phyloP scores from a whole-genome alignment of 202 grass and related monocot species.

The Miscanthus sacchariflorus region DNA sequence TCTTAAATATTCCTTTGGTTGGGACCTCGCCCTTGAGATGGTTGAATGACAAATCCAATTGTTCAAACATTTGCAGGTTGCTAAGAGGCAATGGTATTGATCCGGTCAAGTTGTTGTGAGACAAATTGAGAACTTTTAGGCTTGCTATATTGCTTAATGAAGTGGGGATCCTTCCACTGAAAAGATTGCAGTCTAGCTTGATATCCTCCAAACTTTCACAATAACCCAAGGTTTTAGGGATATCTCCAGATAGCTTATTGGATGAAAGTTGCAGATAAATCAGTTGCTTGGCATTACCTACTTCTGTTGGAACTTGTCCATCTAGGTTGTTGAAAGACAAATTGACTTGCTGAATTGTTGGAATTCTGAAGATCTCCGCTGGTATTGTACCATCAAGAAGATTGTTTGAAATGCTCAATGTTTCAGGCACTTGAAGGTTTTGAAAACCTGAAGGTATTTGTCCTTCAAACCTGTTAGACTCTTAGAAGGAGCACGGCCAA shows the following conservation, averaged over 20 bases:
- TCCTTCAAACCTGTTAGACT: neutral
- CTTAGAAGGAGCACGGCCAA: neutral
- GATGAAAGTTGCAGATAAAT: conserved; percentile 2
- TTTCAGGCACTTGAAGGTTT: neutral
- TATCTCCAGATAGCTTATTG: neutral
- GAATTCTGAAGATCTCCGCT: neutral
- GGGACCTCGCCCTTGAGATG: too few species aligned
- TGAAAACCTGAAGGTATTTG: neutral
- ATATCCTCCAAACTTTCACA: neutral
- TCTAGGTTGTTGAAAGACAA: conserved; percentile 33
- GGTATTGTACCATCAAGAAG: neutral
- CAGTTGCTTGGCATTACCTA: conserved; percentile 26
- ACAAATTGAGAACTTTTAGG: neutral
- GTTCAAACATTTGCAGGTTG: too few species aligned
- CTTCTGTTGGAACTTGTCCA: neutral
- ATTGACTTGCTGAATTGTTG: neutral
- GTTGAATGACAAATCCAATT: too few species aligned
- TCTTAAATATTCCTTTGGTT: too few species aligned
- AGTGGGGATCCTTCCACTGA: conserved; percentile 14
- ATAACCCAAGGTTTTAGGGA: neutral
- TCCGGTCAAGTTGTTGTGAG: neutral
- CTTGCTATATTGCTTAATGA: neutral
- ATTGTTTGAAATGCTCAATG: neutral
- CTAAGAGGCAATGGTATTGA: too few species aligned
- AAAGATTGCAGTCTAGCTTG: neutral